phyloP scores from a whole-genome alignment of 2,329 filamentous ascomycete genomes.

The Cladosporium sp. region DNA sequence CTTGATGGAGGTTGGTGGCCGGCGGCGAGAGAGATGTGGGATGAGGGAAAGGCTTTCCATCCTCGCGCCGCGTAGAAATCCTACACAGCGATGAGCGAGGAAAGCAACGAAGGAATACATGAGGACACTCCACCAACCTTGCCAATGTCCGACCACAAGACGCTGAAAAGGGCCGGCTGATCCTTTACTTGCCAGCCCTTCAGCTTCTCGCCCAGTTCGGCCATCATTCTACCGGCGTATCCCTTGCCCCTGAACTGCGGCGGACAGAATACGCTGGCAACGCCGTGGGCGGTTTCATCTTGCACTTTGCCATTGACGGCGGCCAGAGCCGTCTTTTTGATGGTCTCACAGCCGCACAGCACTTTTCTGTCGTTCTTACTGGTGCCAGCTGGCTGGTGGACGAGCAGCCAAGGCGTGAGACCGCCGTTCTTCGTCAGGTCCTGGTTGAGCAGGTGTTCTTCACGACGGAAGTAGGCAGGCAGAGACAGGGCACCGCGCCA shows the following conservation, averaged over 20 bases:
- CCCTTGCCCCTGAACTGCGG: slow-evolving; percentile 61
- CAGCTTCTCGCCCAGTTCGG: slow-evolving; percentile 53
- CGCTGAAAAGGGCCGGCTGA: slow-evolving; percentile 56
- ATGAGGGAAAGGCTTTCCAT: slow-evolving; percentile 69
- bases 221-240: slow-evolving; percentile 72
- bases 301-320: slow-evolving; percentile 39
- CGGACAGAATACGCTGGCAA: slow-evolving; percentile 71
- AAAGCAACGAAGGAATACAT: neutral
- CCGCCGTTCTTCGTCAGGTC: slow-evolving; percentile 49
- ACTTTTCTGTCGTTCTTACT: slow-evolving; percentile 32
- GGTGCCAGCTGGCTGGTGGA: slow-evolving; percentile 36
- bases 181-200: slow-evolving; percentile 44
- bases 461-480: slow-evolving; percentile 53
- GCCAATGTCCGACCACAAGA: slow-evolving; percentile 83
- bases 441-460: slow-evolving; percentile 47
- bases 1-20: slow-evolving; percentile 18
- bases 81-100: slow-evolving; percentile 18
- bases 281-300: slow-evolving; percentile 63
- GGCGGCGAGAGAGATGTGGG: slow-evolving; percentile 61
- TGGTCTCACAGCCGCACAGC: slow-evolving; percentile 54
- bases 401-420: slow-evolving; percentile 55
- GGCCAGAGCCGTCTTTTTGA: slow-evolving; percentile 43
- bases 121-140: slow-evolving; percentile 35
- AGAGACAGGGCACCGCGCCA: slow-evolving; percentile 53
- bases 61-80: slow-evolving; percentile 70